Evolutionary conservation across 306 rosid species (phyloP).

Genomic region (Astragalus glycyphyllos): DNA sequence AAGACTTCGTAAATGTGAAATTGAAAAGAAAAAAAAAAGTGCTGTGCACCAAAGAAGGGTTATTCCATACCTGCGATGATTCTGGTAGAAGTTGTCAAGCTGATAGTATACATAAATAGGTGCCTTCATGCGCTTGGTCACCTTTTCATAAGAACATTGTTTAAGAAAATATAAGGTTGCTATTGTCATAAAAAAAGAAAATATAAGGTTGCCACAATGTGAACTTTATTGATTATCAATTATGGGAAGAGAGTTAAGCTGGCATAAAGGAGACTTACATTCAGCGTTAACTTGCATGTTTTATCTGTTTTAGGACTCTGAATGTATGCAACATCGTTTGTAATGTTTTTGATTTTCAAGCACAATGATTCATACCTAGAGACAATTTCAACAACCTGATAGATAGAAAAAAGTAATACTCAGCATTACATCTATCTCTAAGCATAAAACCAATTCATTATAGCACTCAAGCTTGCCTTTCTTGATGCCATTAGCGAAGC

Average conservation of each 20-base stretch:
- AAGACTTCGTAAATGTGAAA: background rate
- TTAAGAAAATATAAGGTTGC: conserved; percentile 33
- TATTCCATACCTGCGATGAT: conserved; percentile 74
- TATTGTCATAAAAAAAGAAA: no score
- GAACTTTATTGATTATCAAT: conserved; percentile 11
- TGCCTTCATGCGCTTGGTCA: conserved; percentile 66
- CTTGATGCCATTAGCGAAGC: conserved; percentile 80
- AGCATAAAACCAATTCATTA: conserved; percentile 30
- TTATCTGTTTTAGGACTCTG: conserved; percentile 49
- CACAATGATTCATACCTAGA: conserved; percentile 71
- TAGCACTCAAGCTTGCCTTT: conserved; percentile 59
- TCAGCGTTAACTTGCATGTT: conserved; percentile 55
- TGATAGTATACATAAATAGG: conserved; percentile 86
- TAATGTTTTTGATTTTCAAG: conserved; percentile 40
- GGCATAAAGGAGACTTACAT: conserved; percentile 48
- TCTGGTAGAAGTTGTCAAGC: conserved; percentile 92
- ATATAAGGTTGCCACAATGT: conserved; percentile 27
- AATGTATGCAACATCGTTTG: conserved; percentile 58
- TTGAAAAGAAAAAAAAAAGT: background rate
- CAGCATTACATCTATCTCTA: conserved; percentile 39
- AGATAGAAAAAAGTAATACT: conserved; percentile 37
- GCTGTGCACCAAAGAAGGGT: conserved; percentile 16
- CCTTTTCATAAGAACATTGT: conserved; percentile 50
- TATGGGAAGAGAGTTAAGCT: conserved; percentile 6
- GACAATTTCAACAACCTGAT: conserved; percentile 85